These are phyloP conservation scores for Boletus sp. DNA, from an alignment of 768 basidiomycete genomes.

Conservation along the genomic window DNA sequence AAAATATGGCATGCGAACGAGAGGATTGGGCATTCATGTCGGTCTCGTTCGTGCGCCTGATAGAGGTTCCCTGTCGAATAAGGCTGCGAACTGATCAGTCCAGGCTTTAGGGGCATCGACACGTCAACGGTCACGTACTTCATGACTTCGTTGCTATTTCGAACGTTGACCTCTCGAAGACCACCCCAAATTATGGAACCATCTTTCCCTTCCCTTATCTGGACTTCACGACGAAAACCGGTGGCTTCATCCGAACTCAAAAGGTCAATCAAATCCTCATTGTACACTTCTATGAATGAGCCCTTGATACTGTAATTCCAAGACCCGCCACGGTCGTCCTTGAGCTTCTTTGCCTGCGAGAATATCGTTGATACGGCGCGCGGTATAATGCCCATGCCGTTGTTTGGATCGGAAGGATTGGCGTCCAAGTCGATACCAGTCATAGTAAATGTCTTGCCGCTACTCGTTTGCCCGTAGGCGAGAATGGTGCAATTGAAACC, in stretches of 20 bases:
- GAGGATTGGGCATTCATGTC: conserved; percentile 99
- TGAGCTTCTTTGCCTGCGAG: conserved; percentile 68
- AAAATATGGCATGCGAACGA: conserved; percentile 98
- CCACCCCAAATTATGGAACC: conserved; percentile 98
- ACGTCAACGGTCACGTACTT: conserved; percentile 49
- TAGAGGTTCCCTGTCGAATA: conserved; percentile 84
- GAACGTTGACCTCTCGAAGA: conserved; percentile 88
- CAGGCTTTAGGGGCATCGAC: conserved; percentile 10
- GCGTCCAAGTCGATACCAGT: conserved; percentile 90
- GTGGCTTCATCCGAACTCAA: conserved; percentile 69
- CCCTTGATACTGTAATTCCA: conserved; percentile 85
- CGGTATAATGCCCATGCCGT: conserved; percentile 93
- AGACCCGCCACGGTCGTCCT: conserved; percentile 66
- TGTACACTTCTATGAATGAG: conserved; percentile 97
- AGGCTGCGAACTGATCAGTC: conserved; percentile 50
- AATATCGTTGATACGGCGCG: conserved; percentile 91
- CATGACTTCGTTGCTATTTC: conserved; percentile 87
- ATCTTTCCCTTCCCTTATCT: conserved; percentile 96
- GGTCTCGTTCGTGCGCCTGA: conserved; percentile 93
- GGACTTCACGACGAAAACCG: conserved; percentile 78
- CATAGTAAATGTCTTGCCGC: conserved; percentile 75
- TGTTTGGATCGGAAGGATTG: conserved; percentile 77
- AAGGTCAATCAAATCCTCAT: conserved; percentile 97
- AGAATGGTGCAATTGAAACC: conserved; percentile 89
- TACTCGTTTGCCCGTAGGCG: conserved; percentile 35